These are phyloP conservation scores for Apiospora sp. DNA, from an alignment of 2,329 filamentous ascomycete species.

Conservation along the genomic window DNA sequence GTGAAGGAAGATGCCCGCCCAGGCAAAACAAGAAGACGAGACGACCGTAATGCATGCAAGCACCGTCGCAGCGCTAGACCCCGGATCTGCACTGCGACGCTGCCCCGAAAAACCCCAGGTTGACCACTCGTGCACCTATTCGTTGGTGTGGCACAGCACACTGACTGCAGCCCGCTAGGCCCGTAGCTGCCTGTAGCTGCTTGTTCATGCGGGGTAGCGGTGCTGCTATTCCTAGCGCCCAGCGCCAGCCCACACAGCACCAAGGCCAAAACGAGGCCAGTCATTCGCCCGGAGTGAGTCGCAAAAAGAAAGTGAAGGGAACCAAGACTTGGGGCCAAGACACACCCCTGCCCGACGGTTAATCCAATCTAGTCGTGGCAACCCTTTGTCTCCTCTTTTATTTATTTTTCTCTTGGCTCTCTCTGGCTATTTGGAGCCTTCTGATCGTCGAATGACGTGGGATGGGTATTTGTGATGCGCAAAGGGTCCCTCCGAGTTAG, in stretches of 20 bases:
- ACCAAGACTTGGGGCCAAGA: slow-evolving; percentile 1
- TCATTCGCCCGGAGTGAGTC: background rate
- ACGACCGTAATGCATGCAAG: background rate
- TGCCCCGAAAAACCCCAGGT: background rate
- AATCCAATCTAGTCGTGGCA: background rate
- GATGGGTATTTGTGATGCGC: slow-evolving; percentile 6
- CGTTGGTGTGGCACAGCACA: slow-evolving; percentile 3
- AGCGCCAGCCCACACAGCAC: background rate
- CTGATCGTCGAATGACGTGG: slow-evolving; percentile 17
- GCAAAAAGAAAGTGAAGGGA: background rate
- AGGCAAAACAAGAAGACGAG: slow-evolving; percentile 7
- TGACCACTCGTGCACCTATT: background rate
- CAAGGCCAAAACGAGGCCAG: background rate
- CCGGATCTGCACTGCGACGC: slow-evolving; percentile 13
- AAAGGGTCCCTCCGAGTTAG: slow-evolving; percentile 13
- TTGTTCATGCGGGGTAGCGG: slow-evolving; percentile 16
- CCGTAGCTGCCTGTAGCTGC: background rate
- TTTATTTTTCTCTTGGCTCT: background rate
- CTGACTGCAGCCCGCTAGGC: background rate
- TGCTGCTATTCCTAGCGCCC: background rate
- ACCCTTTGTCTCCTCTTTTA: slow-evolving; percentile 2
- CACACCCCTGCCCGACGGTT: background rate
- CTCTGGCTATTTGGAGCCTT: background rate
- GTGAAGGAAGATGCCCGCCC: slow-evolving; percentile 6
- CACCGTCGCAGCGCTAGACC: background rate